These are phyloP conservation scores for Pseudogymnoascus sp. DNA, from an alignment of 2,329 filamentous ascomycete species.

Conservation along the genomic window DNA sequence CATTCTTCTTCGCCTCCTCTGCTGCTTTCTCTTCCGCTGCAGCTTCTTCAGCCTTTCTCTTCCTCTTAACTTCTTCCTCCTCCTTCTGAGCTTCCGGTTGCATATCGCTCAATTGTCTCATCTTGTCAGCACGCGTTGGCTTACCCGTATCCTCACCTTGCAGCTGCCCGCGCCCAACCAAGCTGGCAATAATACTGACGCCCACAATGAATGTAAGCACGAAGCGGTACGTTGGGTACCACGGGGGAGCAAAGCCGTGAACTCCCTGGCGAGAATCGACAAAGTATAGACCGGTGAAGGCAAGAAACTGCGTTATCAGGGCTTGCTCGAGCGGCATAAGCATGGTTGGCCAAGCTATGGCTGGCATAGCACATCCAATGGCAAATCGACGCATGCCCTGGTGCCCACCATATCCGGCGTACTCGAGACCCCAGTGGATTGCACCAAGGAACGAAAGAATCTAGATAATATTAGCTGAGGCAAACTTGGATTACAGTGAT, in stretches of 20 bases:
- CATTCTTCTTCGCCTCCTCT: neutral
- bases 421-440: conserved; percentile 88
- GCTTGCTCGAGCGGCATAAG: conserved; percentile 78
- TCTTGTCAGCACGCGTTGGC: neutral
- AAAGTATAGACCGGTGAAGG: conserved; percentile 81
- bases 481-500: conserved; percentile 8
- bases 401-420: conserved; percentile 56
- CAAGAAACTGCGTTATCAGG: conserved; percentile 74
- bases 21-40: neutral
- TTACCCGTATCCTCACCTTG: neutral
- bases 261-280: conserved; percentile 66
- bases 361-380: conserved; percentile 71
- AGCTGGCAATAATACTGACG: conserved; percentile 66
- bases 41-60: neutral
- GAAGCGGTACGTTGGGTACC: conserved; percentile 88
- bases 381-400: conserved; percentile 74
- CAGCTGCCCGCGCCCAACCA: conserved; percentile 77
- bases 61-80: neutral
- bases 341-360: conserved; percentile 83
- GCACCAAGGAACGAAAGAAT: conserved; percentile 92
- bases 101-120: neutral
- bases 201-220: conserved; percentile 87
- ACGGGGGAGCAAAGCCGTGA: conserved; percentile 70
- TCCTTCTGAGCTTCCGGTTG: neutral
- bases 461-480: conserved; percentile 31